Base-by-base conservation (phyloP, 2,329 filamentous ascomycete genomes). In the Zasmidium cellare region DNA sequence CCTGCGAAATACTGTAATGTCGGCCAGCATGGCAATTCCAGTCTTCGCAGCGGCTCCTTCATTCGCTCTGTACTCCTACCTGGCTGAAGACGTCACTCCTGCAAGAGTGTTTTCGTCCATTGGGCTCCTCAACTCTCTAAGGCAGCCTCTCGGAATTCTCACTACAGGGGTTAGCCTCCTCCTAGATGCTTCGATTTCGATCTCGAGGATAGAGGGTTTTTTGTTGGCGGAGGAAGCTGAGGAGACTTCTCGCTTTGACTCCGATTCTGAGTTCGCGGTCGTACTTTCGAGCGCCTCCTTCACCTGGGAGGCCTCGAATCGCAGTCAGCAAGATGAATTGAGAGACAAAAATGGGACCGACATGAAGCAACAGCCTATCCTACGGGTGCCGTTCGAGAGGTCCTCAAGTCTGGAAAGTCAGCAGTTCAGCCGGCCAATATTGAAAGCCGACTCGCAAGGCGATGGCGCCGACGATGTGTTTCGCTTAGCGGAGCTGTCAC, bases 31-130 rank as follows among this genome's bases (percentile, higher is more conserved):
- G 82, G 89, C 91, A 0, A 83, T 96, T 69, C 93, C 94, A 6
- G 90, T 96, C 53, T 97, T 97, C 67, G 92, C 93, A 0, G 96
- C 92, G 1, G 96, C 97, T 91, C 75, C 97, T 38, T 86, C 93
- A 0, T 97, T 97, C 74, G 92, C 97, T 74, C 93, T 91, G 0
- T 87, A 83, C 65, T 82, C 82, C 1, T 74, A 88, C 57, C 87
- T 66, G 73, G 24, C 74, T 24, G 35, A 41, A 5, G 35, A 41
- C 11, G 82, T 97, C n/a, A 79, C 84, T 1, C 87, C 94, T 0
- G 91, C 92, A 0, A 80, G 87, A 22, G 84, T 97, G 31, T 97
- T 99, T 77, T 97, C 93, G 0, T 97, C 93, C 0, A 81, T 97
- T 12, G 93, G 93, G 0, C 77, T 97, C 7, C 97, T 97, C 82